Evolutionary conservation across 768 basidiomycete genomes (phyloP).

Genomic region (Russula griseocarnosa): DNA sequence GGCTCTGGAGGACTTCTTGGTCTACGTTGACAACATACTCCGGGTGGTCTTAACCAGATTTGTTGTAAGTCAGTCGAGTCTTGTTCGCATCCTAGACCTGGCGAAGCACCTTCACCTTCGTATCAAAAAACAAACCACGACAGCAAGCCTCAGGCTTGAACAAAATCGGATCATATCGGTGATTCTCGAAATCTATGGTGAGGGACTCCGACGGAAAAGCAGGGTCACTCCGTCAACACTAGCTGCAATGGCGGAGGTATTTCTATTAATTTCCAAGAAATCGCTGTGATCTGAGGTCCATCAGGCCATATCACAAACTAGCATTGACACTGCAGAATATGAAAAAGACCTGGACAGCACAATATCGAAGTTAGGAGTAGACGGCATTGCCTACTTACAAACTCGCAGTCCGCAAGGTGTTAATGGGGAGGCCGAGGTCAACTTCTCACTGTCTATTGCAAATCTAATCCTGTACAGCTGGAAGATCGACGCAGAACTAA

Average conservation of each 20-base stretch:
- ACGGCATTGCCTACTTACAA: slow-evolving; percentile 30
- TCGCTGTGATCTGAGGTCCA: slow-evolving; percentile 1
- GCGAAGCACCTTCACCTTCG: slow-evolving; percentile 42
- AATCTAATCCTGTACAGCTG: slow-evolving; percentile 48
- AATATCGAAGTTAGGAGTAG: slow-evolving; percentile 17
- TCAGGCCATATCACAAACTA: slow-evolving; percentile 35
- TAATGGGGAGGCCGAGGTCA: slow-evolving; percentile 49
- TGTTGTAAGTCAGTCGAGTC: slow-evolving; percentile 40
- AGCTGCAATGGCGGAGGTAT: slow-evolving; percentile 52
- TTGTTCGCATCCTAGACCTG: slow-evolving; percentile 49
- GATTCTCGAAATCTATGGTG: slow-evolving; percentile 47
- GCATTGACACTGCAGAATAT: slow-evolving; percentile 27
- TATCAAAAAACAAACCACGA: slow-evolving; percentile 18
- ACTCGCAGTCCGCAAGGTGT: slow-evolving; percentile 34
- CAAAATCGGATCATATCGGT: slow-evolving; percentile 22
- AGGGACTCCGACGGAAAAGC: slow-evolving; percentile 51
- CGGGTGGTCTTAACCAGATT: slow-evolving; percentile 51
- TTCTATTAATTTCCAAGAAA: background rate
- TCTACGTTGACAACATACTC: slow-evolving; percentile 57
- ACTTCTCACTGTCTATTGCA: slow-evolving; percentile 47
- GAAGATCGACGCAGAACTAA: slow-evolving; percentile 41
- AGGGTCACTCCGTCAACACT: slow-evolving; percentile 49
- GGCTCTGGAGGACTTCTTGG: slow-evolving; percentile 50
- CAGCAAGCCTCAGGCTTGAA: slow-evolving; percentile 12
- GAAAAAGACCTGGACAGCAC: slow-evolving; percentile 16